phyloP scores from a whole-genome alignment of 371 early-diverging fungal species.

The Haplosporangium sp. region DNA sequence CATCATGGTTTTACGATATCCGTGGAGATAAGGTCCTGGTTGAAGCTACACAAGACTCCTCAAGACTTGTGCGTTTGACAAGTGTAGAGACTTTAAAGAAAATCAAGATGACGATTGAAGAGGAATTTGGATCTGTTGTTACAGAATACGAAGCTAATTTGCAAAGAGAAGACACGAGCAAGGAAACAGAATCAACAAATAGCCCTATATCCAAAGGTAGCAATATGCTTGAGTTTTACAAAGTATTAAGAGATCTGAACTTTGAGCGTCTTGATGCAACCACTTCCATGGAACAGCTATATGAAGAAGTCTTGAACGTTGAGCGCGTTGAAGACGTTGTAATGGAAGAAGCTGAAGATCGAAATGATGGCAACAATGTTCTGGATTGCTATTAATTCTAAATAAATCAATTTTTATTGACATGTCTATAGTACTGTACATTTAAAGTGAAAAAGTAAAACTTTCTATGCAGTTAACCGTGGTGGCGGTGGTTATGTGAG shows the following conservation, averaged over 20 bases:
- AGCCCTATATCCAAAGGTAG: not conserved
- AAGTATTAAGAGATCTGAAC: conserved; percentile 29
- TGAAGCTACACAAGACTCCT: conserved; percentile 57
- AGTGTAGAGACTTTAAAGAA: conserved; percentile 45
- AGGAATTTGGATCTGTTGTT: conserved; percentile 10
- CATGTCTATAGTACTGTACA: too few species aligned
- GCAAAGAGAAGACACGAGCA: not conserved
- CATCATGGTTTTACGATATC: conserved; percentile 60
- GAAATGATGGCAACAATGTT: conserved; percentile 53
- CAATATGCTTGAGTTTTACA: conserved; percentile 42
- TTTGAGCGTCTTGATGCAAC: conserved; percentile 57
- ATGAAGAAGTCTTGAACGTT: conserved; percentile 56
- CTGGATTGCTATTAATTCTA: conserved; percentile 46
- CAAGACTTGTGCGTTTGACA: conserved; percentile 34
- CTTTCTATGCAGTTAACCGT: not conserved
- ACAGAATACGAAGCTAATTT: not conserved
- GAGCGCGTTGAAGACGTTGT: conserved; percentile 54
- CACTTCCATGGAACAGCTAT: conserved; percentile 55
- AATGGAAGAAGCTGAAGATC: conserved; percentile 48
- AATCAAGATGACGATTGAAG: conserved; percentile 38
- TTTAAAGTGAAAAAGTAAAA: too few species aligned
- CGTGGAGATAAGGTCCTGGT: conserved; percentile 62
- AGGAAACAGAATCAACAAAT: not conserved
- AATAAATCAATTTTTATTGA: too few species aligned
- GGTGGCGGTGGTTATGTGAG: not conserved